Evolutionary conservation across 768 basidiomycete genomes (phyloP).

Genomic region (Suillus alpinus): DNA sequence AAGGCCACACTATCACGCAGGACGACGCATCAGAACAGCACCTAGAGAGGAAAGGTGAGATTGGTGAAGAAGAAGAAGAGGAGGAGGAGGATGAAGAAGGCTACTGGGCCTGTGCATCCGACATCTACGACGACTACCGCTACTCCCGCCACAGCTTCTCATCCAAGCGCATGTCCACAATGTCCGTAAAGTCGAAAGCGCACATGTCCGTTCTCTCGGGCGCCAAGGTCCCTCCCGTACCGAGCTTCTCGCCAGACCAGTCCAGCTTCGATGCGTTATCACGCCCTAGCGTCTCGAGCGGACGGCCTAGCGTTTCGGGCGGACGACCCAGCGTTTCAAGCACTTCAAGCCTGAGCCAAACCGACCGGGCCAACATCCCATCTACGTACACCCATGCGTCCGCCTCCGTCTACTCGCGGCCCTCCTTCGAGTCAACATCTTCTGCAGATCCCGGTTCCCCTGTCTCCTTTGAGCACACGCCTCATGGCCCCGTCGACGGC

Average conservation of each 20-base stretch:
- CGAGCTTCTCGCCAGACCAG: conserved; percentile 18
- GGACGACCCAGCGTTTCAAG: conserved; percentile 9
- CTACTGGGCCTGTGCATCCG: conserved; percentile 66
- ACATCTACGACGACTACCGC: conserved; percentile 80
- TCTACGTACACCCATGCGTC: background rate
- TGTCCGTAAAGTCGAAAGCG: conserved; percentile 27
- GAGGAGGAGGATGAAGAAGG: conserved; percentile 30
- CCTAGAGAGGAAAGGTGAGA: conserved; percentile 5
- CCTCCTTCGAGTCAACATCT: conserved; percentile 25
- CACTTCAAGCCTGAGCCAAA: background rate
- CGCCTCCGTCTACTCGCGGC: conserved; percentile 11
- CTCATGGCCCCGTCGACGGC: conserved; percentile 1
- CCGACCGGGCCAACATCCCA: background rate
- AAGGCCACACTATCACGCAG: background rate
- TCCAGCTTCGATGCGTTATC: background rate
- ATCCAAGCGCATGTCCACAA: conserved; percentile 23
- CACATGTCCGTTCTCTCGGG: conserved; percentile 13
- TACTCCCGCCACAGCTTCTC: conserved; percentile 63
- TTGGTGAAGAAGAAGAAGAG: conserved; percentile 9
- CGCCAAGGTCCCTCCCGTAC: conserved; percentile 25
- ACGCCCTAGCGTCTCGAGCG: conserved; percentile 1
- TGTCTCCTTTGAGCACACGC: background rate
- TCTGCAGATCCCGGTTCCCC: background rate
- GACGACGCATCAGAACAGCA: background rate
- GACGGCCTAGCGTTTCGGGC: conserved; percentile 12